Base-by-base conservation (phyloP, 768 basidiomycete genomes). In the Leccinum rimulosum region DNA sequence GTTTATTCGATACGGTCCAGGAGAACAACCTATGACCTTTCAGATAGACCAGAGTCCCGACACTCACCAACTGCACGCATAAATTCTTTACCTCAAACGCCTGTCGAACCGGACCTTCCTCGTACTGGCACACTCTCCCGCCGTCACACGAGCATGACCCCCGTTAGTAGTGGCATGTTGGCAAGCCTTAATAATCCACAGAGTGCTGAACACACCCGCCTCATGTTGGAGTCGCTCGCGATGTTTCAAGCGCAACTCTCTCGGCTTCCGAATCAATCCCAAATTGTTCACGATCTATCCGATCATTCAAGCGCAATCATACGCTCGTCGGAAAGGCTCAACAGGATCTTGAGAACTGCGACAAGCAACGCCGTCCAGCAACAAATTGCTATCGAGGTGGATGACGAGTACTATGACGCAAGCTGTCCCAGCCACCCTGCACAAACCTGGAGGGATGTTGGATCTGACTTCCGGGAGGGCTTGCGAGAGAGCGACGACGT, bases 311-410 rank as follows among this genome's bases (percentile, higher is more conserved):
- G 85, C 66, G 77, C 76, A 15, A 79, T 91, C 31, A 87, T 88
- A 12, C 77, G 79, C 52, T 78, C 84, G 31, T 82, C 89, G n/a
- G 86, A 89, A 60, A 79, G 80, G 61, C 73, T 94, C 56, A 89
- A 90, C 64, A 79, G 66, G 54, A 75, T 88, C 62, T 70, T 93
- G 64, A 77, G 85, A 50, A 67, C 72, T 1, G 84, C 81, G 3
- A 85, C 84, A 14, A 74, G 78, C 56, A 73, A 78, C 45, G 86
- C 91, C 1, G 70, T 92, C 53, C 88, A 91, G 61, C 79, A 82
- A 55, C 88, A 91, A 72, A 87, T 94, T 51, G 83, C 88, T 40
- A 83, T 86, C 0, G 91, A 93, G 69, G 84, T 93, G 2, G 82
- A 82, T 10, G 82, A 80, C 35, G 80, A 77, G 55, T 62, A 61